Percentiles rank a stretch among this genome's conserved stretches.
These are phyloP conservation scores for Haematococcus lacustris DNA, from an alignment of 139 green algal species.

Conservation along the genomic window DNA sequence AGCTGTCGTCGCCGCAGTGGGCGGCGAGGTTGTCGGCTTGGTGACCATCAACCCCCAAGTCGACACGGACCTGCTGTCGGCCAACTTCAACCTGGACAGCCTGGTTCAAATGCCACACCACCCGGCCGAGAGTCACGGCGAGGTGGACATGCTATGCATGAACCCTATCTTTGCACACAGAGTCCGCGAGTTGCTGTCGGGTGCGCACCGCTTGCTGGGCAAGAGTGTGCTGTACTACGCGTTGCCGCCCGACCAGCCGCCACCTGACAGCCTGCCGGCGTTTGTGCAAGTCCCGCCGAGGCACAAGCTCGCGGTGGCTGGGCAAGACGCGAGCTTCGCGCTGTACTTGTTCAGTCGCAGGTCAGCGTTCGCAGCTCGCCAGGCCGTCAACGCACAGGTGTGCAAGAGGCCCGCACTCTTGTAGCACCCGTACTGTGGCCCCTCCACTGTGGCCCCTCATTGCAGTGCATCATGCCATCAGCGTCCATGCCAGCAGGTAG, in stretches of 20 bases:
- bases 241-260: conserved; percentile 35
- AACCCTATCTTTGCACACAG: conserved; percentile 57
- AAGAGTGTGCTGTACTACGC: conserved; percentile 41
- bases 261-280: conserved; percentile 41
- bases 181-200: conserved; percentile 11
- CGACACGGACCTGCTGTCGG: conserved; percentile 36
- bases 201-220: conserved; percentile 7
- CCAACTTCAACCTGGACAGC: conserved; percentile 32
- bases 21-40: conserved; percentile 43
- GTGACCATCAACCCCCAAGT: conserved; percentile 33
- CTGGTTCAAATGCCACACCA: conserved; percentile 26
- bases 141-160: conserved; percentile 49
- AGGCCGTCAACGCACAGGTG: conserved; percentile 43
- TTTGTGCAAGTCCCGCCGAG: conserved; percentile 31
- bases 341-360: conserved; percentile 44
- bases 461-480: too few species aligned
- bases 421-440: too few species aligned
- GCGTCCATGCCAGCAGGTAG: too few species aligned
- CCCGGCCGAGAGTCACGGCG: conserved; percentile 20
- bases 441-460: too few species aligned
- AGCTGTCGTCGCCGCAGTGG: conserved; percentile 20
- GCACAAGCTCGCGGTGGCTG: background rate
- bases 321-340: conserved; percentile 29
- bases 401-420: too few species aligned
- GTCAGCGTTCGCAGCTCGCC: conserved; percentile 21